A percentile compares a stretch with the other conserved stretches of the same genome.
phyloP scores from a whole-genome alignment of 352 stramenopile species.

The Phytophthora citrophthora region DNA sequence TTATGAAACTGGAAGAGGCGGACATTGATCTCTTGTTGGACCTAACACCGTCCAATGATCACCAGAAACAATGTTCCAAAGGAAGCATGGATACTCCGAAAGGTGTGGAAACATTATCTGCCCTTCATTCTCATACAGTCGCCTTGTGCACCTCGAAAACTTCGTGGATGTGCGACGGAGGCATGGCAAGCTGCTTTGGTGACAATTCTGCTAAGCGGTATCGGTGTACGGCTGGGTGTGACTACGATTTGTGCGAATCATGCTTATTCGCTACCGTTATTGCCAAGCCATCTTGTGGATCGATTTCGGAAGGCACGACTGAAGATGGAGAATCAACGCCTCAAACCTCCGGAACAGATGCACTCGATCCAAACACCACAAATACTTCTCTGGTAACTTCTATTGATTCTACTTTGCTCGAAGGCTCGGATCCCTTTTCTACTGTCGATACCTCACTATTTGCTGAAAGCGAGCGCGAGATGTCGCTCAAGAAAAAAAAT shows the following conservation, averaged over 20 bases:
- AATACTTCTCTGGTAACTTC: slow-evolving; percentile 1
- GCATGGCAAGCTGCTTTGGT: slow-evolving; percentile 56
- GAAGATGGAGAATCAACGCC: neutral
- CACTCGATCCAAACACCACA: neutral
- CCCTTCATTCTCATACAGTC: slow-evolving; percentile 65
- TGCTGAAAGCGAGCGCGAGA: slow-evolving; percentile 30
- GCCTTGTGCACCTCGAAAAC: slow-evolving; percentile 54
- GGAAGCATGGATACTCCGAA: slow-evolving; percentile 11
- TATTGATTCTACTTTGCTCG: slow-evolving; percentile 12
- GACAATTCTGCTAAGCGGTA: slow-evolving; percentile 64
- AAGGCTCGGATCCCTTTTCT: slow-evolving; percentile 38
- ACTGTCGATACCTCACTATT: slow-evolving; percentile 43
- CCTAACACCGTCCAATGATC: slow-evolving; percentile 29
- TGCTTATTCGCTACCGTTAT: slow-evolving; percentile 57
- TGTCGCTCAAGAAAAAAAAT: slow-evolving; percentile 26
- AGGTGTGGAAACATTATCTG: slow-evolving; percentile 37
- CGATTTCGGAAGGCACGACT: slow-evolving; percentile 10
- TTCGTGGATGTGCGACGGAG: slow-evolving; percentile 81
- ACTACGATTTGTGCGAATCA: slow-evolving; percentile 78
- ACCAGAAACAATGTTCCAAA: slow-evolving; percentile 5
- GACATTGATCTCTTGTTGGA: slow-evolving; percentile 66
- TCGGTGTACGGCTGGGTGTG: slow-evolving; percentile 68
- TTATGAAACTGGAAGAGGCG: slow-evolving; percentile 60
- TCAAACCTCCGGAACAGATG: neutral
- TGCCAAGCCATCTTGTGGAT: slow-evolving; percentile 22